Base-by-base conservation (phyloP, 2,329 filamentous ascomycete species). In the Pseudocercospora cruenta region DNA sequence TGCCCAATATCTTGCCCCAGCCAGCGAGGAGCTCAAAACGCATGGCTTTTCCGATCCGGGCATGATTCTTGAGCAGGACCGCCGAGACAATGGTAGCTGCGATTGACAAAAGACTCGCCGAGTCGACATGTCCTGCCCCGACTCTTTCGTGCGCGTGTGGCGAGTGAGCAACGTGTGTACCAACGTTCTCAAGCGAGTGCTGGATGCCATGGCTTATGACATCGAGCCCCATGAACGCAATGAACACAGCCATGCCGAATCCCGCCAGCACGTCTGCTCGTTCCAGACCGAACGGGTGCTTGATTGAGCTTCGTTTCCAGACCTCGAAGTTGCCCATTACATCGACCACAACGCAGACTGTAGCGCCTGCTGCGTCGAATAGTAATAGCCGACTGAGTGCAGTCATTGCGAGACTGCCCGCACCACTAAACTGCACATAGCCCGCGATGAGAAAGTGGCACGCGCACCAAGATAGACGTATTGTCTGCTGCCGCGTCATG, bases 151-250 rank as follows among this genome's bases (percentile, higher is more conserved):
- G 90, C 3, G 65, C 68, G 59, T 78, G 77, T 21, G 75, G 62
- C 12, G 71, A 73, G 73, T 96, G 93, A 22, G 92, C 85, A 62
- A 89, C 86, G 74, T 96, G 92, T 16, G 85, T 85, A 14, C 90
- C 89, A 21, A 87, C 75, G 58, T 84, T 84, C 79, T 97, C 94
- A 10, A 99, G 87, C n/a, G 93, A 87, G 78, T 99, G 94, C 77
- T 97, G 95, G 16, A 97, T 83, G 67, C 93, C 94, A 78, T 99
- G 95, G 47, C 92, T 96, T 67, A 99, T 90, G 58, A 99, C 87
- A 74, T 99, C 95, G 74, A 98, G 90, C 21, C 94, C 94, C 84
- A 97, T 97, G 80, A 99, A 99, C n/a, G 97, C 87, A 12, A 99
- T 87, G 68, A 97, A 93, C 45, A 99, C 91, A 60, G 93, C 96